Percentiles rank a stretch among this genome's conserved stretches.
Evolutionary conservation across 805 yeast genomes (phyloP).

Genomic region (Metschnikowia matae): DNA sequence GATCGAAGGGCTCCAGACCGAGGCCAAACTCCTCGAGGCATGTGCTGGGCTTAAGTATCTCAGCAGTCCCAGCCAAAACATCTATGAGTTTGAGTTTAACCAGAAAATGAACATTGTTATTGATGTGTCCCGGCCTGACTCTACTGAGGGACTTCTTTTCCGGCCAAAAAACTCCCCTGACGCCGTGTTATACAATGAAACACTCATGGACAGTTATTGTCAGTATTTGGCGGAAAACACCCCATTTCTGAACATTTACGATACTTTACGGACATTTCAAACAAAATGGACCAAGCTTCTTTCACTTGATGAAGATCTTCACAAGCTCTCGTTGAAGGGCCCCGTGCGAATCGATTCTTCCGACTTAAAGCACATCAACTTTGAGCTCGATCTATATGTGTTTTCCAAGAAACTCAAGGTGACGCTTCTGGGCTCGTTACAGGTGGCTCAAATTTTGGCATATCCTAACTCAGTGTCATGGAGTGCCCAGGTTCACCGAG

Average conservation of each 20-base stretch:
- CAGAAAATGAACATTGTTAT: conserved; percentile 8
- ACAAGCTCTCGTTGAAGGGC: conserved; percentile 25
- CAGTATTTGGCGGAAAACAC: conserved; percentile 8
- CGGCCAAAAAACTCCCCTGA: neutral
- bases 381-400: conserved; percentile 8
- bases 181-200: conserved; percentile 16
- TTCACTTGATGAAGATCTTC: conserved; percentile 28
- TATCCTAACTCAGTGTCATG: conserved; percentile 7
- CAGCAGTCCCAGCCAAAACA: conserved; percentile 2
- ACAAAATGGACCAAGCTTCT: conserved; percentile 13
- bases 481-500: conserved; percentile 4
- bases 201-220: conserved; percentile 14
- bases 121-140: conserved; percentile 8
- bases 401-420: conserved; percentile 6
- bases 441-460: conserved; percentile 2
- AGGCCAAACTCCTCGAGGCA: conserved; percentile 24
- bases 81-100: conserved; percentile 13
- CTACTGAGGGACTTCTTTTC: conserved; percentile 8
- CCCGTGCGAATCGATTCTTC: conserved; percentile 20
- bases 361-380: conserved; percentile 1
- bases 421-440: conserved; percentile 5
- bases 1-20: conserved; percentile 13
- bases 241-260: conserved; percentile 13
- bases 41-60: conserved; percentile 23
- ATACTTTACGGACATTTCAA: conserved; percentile 7